Percentiles rank a stretch among this genome's conserved stretches.
Conservation (phyloP, 176 grass and related monocot genomes). For the Hsuehochloa calcarea region DNA sequence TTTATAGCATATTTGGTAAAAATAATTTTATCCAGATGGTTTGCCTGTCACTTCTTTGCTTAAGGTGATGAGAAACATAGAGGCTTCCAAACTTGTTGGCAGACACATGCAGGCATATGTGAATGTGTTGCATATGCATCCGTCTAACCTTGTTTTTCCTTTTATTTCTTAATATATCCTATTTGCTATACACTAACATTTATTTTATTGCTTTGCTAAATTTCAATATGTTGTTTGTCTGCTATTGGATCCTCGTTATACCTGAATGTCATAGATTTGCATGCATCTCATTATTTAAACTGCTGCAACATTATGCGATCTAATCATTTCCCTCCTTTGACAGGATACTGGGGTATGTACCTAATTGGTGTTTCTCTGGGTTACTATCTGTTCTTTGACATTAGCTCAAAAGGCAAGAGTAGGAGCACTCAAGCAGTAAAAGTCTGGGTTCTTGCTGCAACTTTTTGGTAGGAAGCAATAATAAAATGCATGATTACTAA, state of each 20-base stretch:
- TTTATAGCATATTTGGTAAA: constrained; percentile 93
- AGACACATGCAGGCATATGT: not conserved
- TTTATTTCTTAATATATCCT: not conserved
- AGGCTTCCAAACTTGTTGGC: not conserved
- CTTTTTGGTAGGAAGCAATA: constrained; percentile 71
- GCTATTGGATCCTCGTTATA: not conserved
- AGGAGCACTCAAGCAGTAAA: constrained; percentile 40
- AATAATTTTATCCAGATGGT: not conserved
- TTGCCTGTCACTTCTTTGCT: constrained; percentile 16
- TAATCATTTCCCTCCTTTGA: constrained; percentile 37
- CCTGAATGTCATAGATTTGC: not conserved
- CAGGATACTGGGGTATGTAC: constrained; percentile 95
- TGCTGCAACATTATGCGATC: constrained; percentile 1
- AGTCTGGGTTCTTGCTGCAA: constrained; percentile 58
- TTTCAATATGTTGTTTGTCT: not conserved
- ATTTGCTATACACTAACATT: not conserved
- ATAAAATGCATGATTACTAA: not conserved
- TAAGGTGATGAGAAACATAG: not conserved
- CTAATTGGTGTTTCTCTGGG: constrained; percentile 83
- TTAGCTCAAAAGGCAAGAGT: constrained; percentile 51
- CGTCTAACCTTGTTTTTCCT: no score
- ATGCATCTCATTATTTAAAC: constrained; percentile 7
- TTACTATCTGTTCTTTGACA: constrained; percentile 52
- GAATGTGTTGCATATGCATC: no score
- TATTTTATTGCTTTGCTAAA: constrained; percentile 9